Evolutionary conservation across 139 green algal species (phyloP), one percentile per base, ranked within the genome.

Genomic region (Chlamydomonas sp.): DNA sequence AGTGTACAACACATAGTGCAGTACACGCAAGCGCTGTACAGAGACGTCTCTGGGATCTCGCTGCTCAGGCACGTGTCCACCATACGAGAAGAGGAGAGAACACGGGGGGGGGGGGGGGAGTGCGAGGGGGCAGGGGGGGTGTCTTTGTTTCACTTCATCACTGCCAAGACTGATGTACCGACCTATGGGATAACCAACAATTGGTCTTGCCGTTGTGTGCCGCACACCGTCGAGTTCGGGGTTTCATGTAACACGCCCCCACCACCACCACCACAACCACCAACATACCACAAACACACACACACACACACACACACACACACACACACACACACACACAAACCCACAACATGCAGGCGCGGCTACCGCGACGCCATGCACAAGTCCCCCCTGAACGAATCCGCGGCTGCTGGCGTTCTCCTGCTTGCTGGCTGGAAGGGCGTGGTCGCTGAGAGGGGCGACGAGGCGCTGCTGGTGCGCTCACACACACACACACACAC

Each of bases 301-400:
- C 13, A 20, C 43, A 26, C 13, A 26, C 13, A 54, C 20, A 54
- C 13, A 54, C 13, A 54, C 20, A 54, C 13, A 26, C 13, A 54
- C 20, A 54, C 13, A 54, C 43, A 54, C 20, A 13, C 20, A 20
- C 54, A 24, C 54, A 63, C 54, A 26, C 54, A 13, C n/a, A 63
- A 63, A 16, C 16, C 24, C 54, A 63, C n/a, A 24, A 16, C 54
- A 63, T 34, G 48, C 61, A 86, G 83, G 61, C 78, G 92, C 2
- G 91, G 92, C 34, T 98, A 96, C 78, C 75, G 89, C 2, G 60
- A 75, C n/a, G 76, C 76, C 13, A 90, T 97, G 78, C 93, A 98
- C 80, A 73, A 76, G 0, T 90, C 92, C 4, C 83, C 88, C 0
- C 78, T 98, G 28, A 96, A 96, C 69, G 92, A 98, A 78, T 72